phyloP scores from a whole-genome alignment of 2,329 filamentous ascomycete species.

The Trichophyton simii region DNA sequence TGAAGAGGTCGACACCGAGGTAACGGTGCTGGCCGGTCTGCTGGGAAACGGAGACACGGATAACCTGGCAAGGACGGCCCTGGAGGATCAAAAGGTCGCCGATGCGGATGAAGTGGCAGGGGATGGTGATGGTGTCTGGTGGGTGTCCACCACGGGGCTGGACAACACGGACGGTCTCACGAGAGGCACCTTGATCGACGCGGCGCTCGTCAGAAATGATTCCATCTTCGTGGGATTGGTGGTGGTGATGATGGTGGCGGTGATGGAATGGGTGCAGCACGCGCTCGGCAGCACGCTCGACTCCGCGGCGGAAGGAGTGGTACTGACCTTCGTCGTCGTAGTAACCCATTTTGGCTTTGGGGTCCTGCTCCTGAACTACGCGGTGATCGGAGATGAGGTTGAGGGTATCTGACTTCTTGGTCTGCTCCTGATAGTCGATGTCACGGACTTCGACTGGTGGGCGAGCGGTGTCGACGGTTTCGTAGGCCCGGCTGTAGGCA shows the following conservation, averaged over 20 bases:
- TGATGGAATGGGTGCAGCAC: slow-evolving; percentile 52
- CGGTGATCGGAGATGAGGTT: slow-evolving; percentile 2
- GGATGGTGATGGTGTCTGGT: slow-evolving; percentile 89
- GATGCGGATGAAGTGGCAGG: slow-evolving; percentile 98
- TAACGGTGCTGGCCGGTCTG: slow-evolving; percentile 99
- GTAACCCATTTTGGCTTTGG: slow-evolving; percentile 58
- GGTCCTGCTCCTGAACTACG: slow-evolving; percentile 39
- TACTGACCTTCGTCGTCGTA: slow-evolving; percentile 69
- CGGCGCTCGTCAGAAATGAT: slow-evolving; percentile 33
- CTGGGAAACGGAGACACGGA: slow-evolving; percentile 95
- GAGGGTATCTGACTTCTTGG: slow-evolving; percentile 30
- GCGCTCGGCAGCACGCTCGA: slow-evolving; percentile 53
- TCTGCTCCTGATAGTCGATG: slow-evolving; percentile 20
- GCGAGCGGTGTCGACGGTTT: slow-evolving; percentile 10
- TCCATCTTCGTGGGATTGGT: slow-evolving; percentile 19
- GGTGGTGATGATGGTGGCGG: slow-evolving; percentile 22
- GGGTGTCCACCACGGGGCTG: slow-evolving; percentile 38
- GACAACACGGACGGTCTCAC: slow-evolving; percentile 39
- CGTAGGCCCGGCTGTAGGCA: slow-evolving; percentile 17
- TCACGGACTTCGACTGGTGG: slow-evolving; percentile 13
- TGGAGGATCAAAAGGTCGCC: slow-evolving; percentile 98
- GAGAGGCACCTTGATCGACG: slow-evolving; percentile 29
- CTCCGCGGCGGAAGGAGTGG: slow-evolving; percentile 60
- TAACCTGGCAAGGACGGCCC: slow-evolving; percentile 98
- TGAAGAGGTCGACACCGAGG: slow-evolving; percentile 99